Base-by-base conservation (phyloP, 2,329 filamentous ascomycete species). In the Fusarium nygamai region DNA sequence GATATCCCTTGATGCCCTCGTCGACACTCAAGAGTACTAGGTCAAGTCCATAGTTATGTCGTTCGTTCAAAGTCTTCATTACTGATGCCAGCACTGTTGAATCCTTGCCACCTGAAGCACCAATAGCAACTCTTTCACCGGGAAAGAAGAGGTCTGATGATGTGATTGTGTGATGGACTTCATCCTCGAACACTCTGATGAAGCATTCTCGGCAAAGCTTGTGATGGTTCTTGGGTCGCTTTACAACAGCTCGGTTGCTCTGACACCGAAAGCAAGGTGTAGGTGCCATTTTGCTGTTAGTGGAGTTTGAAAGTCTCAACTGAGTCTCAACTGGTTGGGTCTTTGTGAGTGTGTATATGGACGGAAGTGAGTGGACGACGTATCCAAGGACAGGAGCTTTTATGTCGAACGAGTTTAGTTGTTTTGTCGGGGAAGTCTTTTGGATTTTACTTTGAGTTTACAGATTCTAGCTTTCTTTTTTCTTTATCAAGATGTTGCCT, bases 41-140 rank as follows among this genome's bases (percentile, higher is more conserved):
- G 48, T 98, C 91, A 10, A 99, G 86, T 2, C 93, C 94, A 81
- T 98, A 98, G 74, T 92, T 87, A 81, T 98, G 91, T 51, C 95
- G 91, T 81, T 97, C 94, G 78, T 99, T 98, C 7, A 99, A 86
- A 0, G 95, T 98, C 82, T 98, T 98, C 60, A 99, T 88, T 0
- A 99, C 95, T 0, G 95, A 97, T 9, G 96, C 96, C 17, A 99
- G 88, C 0, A 99, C 96, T 0, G 96, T 99, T 60, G 95, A 98
- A 83, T 99, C 96, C 84, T 99, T 99, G 77, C 96, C 96, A 63
- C 96, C 96, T 3, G 95, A 98, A 56, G 97, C 96, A 48, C 96
- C 97, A 79, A 99, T 98, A 13, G 96, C 97, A 44, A 99, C 90
- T 69, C 89, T 91, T 82, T 99, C 96, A 67, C 96, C 96, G 4